These are phyloP conservation scores for Epichloe festucae DNA, from an alignment of 2,329 filamentous ascomycete genomes.

Conservation along the genomic window DNA sequence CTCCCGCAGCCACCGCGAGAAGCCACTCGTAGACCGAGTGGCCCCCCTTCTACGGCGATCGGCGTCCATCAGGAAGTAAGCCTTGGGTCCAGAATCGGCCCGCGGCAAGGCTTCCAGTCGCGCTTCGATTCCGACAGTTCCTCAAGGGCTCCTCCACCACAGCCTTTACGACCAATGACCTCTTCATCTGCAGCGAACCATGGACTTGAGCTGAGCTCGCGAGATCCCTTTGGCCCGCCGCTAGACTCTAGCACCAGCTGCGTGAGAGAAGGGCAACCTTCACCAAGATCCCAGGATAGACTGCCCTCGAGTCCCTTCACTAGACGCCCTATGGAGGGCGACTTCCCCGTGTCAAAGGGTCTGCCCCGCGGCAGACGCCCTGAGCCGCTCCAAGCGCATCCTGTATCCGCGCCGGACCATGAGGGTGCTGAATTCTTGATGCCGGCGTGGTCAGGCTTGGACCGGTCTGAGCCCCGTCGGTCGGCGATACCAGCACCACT, in stretches of 20 bases:
- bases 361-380: conserved; percentile 22
- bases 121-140: conserved; percentile 12
- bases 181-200: conserved; percentile 11
- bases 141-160: conserved; percentile 10
- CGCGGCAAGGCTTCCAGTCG: conserved; percentile 11
- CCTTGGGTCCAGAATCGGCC: background rate
- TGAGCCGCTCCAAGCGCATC: conserved; percentile 7
- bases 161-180: conserved; percentile 12
- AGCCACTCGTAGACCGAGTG: background rate
- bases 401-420: background rate
- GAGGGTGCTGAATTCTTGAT: background rate
- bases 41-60: conserved; percentile 2
- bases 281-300: conserved; percentile 6
- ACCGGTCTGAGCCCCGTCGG: conserved; percentile 15
- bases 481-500: conserved; percentile 25
- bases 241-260: conserved; percentile 5
- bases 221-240: conserved; percentile 13
- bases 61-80: background rate
- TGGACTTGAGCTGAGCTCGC: conserved; percentile 4
- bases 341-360: conserved; percentile 21
- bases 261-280: conserved; percentile 1
- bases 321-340: conserved; percentile 17
- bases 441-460: conserved; percentile 12
- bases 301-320: conserved; percentile 16
- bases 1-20: conserved; percentile 1